Percentiles rank a stretch among this genome's conserved stretches.
phyloP scores from a whole-genome alignment of 2,329 filamentous ascomycete genomes.

The Diaporthe destruens region DNA sequence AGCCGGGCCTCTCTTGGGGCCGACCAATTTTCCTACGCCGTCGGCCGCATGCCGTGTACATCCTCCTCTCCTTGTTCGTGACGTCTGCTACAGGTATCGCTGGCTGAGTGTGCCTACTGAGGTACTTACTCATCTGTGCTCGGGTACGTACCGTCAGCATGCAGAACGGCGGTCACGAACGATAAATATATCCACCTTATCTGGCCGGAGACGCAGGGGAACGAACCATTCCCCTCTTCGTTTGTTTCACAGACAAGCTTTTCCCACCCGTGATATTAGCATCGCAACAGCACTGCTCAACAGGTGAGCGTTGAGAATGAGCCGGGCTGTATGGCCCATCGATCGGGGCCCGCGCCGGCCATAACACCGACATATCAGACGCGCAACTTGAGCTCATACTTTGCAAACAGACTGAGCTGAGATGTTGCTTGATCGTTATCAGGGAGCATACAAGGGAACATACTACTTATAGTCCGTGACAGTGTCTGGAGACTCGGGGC shows the following conservation, averaged over 20 bases:
- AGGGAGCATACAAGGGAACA: not conserved
- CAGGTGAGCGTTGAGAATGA: not conserved
- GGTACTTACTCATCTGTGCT: too few species aligned
- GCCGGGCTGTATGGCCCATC: not conserved
- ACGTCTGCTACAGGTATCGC: not conserved
- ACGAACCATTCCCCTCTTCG: not conserved
- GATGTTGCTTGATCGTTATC: not conserved
- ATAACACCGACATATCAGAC: not conserved
- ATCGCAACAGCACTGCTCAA: not conserved
- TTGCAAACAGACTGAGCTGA: not conserved
- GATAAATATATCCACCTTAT: not conserved
- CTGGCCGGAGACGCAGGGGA: not conserved
- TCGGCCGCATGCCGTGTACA: not conserved
- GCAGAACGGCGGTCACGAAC: not conserved
- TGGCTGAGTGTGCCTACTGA: too few species aligned
- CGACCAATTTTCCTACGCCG: not conserved
- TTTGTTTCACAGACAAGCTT: not conserved
- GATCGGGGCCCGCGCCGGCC: not conserved
- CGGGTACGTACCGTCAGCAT: not conserved
- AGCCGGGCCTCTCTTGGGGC: not conserved
- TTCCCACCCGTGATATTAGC: not conserved
- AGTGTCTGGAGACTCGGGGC: not conserved
- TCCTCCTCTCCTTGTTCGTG: too few species aligned
- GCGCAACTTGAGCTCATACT: not conserved
- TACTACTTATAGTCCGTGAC: not conserved